Conservation (phyloP, 768 basidiomycete genomes). For the Hortiboletus flavorubellus region DNA sequence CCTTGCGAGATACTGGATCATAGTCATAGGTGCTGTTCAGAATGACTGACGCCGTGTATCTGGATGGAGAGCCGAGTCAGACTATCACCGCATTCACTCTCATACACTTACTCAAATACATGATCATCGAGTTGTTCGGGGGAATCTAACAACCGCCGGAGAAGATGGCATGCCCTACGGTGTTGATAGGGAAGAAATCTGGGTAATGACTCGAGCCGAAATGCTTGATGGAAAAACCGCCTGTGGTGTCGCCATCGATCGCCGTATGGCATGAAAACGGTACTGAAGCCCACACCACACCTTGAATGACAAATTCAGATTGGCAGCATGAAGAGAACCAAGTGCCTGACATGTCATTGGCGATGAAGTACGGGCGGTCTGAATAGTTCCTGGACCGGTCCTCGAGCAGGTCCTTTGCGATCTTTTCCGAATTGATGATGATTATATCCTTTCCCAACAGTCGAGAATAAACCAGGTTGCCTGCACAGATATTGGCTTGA, state of each 20-base stretch:
- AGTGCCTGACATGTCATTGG: background rate
- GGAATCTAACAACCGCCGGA: background rate
- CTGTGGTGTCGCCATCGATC: background rate
- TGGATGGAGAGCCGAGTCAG: background rate
- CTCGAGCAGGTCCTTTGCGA: background rate
- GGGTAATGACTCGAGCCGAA: background rate
- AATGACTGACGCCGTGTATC: background rate
- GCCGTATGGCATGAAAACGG: background rate
- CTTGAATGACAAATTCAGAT: background rate
- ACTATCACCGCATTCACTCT: too few relatives aligned
- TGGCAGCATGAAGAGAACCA: background rate
- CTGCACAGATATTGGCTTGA: background rate
- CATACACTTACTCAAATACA: background rate
- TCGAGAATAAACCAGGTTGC: conserved; percentile 3
- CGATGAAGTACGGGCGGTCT: background rate
- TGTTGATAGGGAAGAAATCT: background rate
- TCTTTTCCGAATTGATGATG: conserved; percentile 3
- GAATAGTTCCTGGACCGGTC: background rate
- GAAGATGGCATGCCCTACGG: background rate
- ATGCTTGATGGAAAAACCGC: background rate
- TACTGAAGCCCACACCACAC: background rate
- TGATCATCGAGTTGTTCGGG: background rate
- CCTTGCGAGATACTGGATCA: background rate
- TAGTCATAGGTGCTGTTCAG: background rate
- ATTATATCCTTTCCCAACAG: conserved; percentile 3